A percentile compares a stretch with the other conserved stretches of the same genome.
phyloP scores from a whole-genome alignment of 2,329 filamentous ascomycete species.

The Cadophora gregata region DNA sequence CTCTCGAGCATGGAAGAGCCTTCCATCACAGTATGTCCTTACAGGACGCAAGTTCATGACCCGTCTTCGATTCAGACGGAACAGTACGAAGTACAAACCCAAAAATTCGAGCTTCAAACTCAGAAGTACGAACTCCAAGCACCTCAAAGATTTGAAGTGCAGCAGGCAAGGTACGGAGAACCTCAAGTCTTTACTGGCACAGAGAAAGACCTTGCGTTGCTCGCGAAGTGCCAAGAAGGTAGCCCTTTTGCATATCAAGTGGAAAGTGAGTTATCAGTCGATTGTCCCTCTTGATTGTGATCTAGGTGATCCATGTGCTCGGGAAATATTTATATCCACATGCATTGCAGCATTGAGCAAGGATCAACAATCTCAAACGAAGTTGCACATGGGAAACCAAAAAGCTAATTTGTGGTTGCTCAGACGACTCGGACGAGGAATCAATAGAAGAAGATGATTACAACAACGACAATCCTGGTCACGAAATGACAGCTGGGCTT shows the following conservation, averaged over 20 bases:
- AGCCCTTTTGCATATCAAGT: conserved; percentile 21
- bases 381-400: neutral
- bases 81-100: conserved; percentile 30
- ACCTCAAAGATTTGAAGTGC: conserved; percentile 7
- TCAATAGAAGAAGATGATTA: conserved; percentile 11
- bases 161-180: conserved; percentile 22
- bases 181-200: conserved; percentile 36
- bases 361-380: conserved; percentile 2
- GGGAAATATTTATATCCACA: conserved; percentile 6
- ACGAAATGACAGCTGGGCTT: conserved; percentile 1
- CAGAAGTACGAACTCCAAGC: conserved; percentile 11
- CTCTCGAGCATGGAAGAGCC: conserved; percentile 41
- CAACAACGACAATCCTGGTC: conserved; percentile 4
- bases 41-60: conserved; percentile 37
- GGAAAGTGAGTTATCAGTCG: conserved; percentile 21
- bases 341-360: conserved; percentile 3
- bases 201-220: conserved; percentile 31
- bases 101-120: conserved; percentile 27
- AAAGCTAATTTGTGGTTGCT: conserved; percentile 12
- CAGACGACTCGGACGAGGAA: conserved; percentile 14
- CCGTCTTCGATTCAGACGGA: conserved; percentile 39
- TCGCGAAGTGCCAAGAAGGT: conserved; percentile 32
- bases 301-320: conserved; percentile 11
- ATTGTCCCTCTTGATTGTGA: neutral
- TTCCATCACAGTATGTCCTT: conserved; percentile 42